Conservation (phyloP, 331 rosid species). For the Dryas integrifolia region DNA sequence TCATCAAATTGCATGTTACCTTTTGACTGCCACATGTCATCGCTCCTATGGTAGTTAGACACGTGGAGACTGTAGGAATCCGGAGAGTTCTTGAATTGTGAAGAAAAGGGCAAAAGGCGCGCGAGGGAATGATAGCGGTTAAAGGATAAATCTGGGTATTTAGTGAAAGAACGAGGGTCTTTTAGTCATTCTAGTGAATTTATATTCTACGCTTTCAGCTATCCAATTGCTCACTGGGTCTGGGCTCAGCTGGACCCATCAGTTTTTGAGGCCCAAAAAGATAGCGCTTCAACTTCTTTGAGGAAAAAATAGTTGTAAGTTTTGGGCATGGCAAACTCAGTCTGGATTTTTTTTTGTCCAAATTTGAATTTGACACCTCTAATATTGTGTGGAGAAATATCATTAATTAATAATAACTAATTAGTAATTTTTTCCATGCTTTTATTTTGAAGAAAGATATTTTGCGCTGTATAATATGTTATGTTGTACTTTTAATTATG, state of each 20-base stretch:
- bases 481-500: too few species aligned
- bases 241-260: neutral
- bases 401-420: too few species aligned
- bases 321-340: too few species aligned
- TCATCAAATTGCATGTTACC: neutral
- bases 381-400: too few species aligned
- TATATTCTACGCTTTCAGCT: neutral
- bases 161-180: neutral
- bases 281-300: too few species aligned
- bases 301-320: too few species aligned
- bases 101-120: neutral
- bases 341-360: too few species aligned
- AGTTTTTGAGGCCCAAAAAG: too few species aligned
- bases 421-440: too few species aligned
- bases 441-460: too few species aligned
- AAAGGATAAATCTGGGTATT: neutral
- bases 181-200: neutral
- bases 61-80: constrained; percentile 15
- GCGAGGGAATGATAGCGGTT: neutral
- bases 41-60: neutral
- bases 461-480: too few species aligned
- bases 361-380: too few species aligned
- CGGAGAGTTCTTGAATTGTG: constrained; percentile 35
- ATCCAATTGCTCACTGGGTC: neutral
- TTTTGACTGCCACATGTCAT: neutral